A percentile compares a stretch with the other conserved stretches of the same genome.
These are phyloP conservation scores for Agrocybe pediades DNA, from an alignment of 768 basidiomycete species.

Conservation along the genomic window DNA sequence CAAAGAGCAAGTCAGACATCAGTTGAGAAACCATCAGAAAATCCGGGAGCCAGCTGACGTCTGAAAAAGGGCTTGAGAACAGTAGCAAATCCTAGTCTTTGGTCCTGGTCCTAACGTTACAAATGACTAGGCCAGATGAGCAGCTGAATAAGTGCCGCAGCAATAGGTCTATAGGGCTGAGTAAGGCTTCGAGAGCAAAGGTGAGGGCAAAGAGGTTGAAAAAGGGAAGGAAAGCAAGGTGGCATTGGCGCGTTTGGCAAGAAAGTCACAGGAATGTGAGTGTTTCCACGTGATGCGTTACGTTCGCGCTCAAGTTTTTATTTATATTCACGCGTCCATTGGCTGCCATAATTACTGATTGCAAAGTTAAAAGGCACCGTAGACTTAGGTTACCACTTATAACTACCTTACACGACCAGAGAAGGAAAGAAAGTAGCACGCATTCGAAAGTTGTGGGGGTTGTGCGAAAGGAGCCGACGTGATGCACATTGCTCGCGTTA, in stretches of 20 bases:
- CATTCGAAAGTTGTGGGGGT: too few species aligned
- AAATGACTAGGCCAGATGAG: not conserved
- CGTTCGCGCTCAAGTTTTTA: conserved; percentile 8
- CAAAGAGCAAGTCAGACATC: conserved; percentile 13
- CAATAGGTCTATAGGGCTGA: not conserved
- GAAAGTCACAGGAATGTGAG: conserved; percentile 20
- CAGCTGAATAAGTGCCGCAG: conserved; percentile 8
- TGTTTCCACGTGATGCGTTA: conserved; percentile 16
- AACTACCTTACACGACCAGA: too few species aligned
- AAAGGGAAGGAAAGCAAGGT: conserved; percentile 12
- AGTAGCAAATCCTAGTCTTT: conserved; percentile 5
- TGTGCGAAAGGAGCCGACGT: too few species aligned
- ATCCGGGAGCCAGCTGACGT: conserved; percentile 5
- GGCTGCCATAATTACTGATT: not conserved
- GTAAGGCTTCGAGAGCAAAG: conserved; percentile 8
- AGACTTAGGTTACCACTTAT: too few species aligned
- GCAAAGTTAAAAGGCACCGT: not conserved
- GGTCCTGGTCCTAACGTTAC: conserved; percentile 13
- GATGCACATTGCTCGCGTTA: too few species aligned
- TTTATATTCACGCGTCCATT: conserved; percentile 8
- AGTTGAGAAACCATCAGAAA: conserved; percentile 15
- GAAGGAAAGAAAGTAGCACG: too few species aligned
- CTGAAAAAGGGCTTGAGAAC: conserved; percentile 11
- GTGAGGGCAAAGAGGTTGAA: conserved; percentile 9
- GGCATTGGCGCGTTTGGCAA: conserved; percentile 17